These are phyloP conservation scores for Tylopilus balloui DNA, from an alignment of 768 basidiomycete genomes.

Conservation along the genomic window DNA sequence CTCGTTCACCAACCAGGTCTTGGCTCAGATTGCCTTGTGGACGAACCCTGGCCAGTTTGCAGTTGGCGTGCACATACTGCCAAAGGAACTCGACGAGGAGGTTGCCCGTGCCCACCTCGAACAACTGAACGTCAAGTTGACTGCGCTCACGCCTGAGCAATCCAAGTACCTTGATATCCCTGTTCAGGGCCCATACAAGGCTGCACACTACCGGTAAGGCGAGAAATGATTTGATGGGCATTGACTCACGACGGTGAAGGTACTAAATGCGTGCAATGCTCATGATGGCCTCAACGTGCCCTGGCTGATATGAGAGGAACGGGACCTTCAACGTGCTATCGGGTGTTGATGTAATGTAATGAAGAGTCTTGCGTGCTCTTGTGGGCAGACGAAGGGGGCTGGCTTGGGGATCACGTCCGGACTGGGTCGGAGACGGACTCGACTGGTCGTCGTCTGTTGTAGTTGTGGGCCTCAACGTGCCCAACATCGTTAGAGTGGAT, in stretches of 20 bases:
- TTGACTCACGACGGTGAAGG: slow-evolving; percentile 15
- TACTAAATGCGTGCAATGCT: slow-evolving; percentile 24
- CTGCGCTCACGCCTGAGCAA: slow-evolving; percentile 66
- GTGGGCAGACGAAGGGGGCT: slow-evolving; percentile 25
- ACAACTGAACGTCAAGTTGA: slow-evolving; percentile 93
- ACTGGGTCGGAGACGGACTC: not conserved
- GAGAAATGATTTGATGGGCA: not conserved
- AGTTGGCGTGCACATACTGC: slow-evolving; percentile 96
- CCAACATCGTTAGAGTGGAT: not conserved
- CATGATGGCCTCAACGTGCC: slow-evolving; percentile 77
- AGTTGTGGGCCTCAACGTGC: slow-evolving; percentile 38
- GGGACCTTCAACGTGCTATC: slow-evolving; percentile 67
- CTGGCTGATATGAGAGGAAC: slow-evolving; percentile 52
- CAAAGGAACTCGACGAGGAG: slow-evolving; percentile 98
- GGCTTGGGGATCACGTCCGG: slow-evolving; percentile 16
- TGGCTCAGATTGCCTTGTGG: slow-evolving; percentile 98
- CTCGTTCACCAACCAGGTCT: slow-evolving; percentile 97
- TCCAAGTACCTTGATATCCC: slow-evolving; percentile 91
- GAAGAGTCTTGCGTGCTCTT: slow-evolving; percentile 46
- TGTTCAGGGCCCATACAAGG: slow-evolving; percentile 74
- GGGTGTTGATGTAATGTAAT: slow-evolving; percentile 43
- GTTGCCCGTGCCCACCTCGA: slow-evolving; percentile 94
- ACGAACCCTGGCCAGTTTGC: slow-evolving; percentile 89
- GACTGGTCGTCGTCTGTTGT: slow-evolving; percentile 11
- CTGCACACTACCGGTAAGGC: slow-evolving; percentile 59